Conservation (phyloP, 352 stramenopile species). For the Thraustochytrium sp. region DNA sequence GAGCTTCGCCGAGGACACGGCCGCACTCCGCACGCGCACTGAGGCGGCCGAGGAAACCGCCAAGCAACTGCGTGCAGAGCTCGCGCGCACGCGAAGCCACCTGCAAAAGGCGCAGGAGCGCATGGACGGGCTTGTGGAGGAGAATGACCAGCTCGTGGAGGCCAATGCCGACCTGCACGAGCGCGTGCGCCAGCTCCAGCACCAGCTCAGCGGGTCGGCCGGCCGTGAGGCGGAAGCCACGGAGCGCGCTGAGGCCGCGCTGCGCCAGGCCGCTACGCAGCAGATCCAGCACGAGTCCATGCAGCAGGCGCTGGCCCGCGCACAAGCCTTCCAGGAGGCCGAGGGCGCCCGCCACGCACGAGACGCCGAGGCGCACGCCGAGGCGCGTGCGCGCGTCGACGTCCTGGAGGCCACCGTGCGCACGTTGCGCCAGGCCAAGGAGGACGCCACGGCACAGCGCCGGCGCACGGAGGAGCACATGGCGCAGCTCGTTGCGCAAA, state of each 20-base stretch:
- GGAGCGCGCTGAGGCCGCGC: background rate
- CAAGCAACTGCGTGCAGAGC: background rate
- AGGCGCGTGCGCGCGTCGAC: background rate
- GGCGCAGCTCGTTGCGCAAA: background rate
- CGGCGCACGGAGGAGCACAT: background rate
- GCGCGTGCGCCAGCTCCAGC: background rate
- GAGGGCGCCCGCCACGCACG: background rate
- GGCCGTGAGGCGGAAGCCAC: background rate
- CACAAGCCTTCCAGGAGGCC: background rate
- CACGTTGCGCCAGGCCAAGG: background rate
- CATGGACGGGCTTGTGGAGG: background rate
- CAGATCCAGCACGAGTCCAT: background rate
- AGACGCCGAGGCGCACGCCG: background rate
- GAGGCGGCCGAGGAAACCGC: background rate
- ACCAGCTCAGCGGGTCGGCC: background rate
- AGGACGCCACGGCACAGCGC: background rate
- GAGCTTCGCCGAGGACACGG: background rate
- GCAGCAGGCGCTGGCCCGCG: background rate
- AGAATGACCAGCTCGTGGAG: constrained; percentile 32
- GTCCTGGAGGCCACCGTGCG: background rate
- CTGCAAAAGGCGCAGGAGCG: background rate
- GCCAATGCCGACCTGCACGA: background rate
- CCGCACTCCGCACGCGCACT: background rate
- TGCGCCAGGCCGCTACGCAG: background rate
- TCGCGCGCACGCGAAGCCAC: background rate